phyloP scores from a whole-genome alignment of 2,329 filamentous ascomycete genomes.

The Colletotrichum eleusines region DNA sequence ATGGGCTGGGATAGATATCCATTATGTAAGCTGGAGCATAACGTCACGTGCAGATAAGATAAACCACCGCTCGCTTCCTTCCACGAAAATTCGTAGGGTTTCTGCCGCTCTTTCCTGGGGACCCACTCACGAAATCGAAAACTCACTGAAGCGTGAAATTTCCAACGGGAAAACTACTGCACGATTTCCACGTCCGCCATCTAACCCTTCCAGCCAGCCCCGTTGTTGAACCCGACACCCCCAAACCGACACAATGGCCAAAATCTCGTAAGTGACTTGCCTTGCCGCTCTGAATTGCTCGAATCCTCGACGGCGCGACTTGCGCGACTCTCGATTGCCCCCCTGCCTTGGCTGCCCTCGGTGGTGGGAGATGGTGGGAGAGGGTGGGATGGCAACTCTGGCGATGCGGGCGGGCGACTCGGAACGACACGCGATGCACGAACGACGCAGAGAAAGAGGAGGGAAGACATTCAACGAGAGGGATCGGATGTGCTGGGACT shows the following conservation, averaged over 20 bases:
- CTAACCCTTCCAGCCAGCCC: conserved; percentile 40
- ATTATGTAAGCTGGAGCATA: rapidly evolving
- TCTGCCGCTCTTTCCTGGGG: neutral
- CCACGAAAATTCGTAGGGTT: conserved; percentile 37
- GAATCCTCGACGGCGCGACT: conserved; percentile 19
- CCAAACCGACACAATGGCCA: conserved; percentile 71
- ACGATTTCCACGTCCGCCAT: conserved; percentile 42
- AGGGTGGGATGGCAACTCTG: conserved; percentile 27
- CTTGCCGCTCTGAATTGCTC: conserved; percentile 16
- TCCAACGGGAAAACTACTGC: conserved; percentile 7
- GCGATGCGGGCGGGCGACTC: conserved; percentile 31
- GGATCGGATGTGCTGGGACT: neutral
- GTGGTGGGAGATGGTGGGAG: conserved; percentile 39
- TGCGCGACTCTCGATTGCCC: conserved; percentile 2
- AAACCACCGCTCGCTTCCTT: neutral
- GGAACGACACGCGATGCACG: conserved; percentile 22
- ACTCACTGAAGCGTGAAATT: conserved; percentile 42
- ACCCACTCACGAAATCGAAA: conserved; percentile 38
- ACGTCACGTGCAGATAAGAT: neutral
- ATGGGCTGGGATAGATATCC: no score
- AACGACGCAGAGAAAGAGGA: conserved; percentile 33
- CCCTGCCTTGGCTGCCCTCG: conserved; percentile 42
- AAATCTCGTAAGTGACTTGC: conserved; percentile 67
- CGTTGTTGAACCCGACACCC: conserved; percentile 43
- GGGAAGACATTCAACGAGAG: neutral